These are phyloP conservation scores for Zea mays DNA, from an alignment of 176 grass and related monocot genomes.

Conservation along the genomic window Zm-B73-REFERENCE-NAM-5.0 NC_050104.1:158363501-158364000, in stretches of 20 bases:
- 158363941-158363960: conserved; percentile 95
- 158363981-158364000: conserved; percentile 94
- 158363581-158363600: conserved; percentile 85
- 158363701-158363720: conserved; percentile 97
- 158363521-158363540: conserved; percentile 98
- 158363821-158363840: conserved; percentile 62
- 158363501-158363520: conserved; percentile 99
- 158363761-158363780: conserved; percentile 97
- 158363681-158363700: conserved; percentile 87
- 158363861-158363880: conserved; percentile 66
- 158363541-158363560: conserved; percentile 85
- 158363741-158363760: conserved; percentile 94
- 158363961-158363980: conserved; percentile 97
- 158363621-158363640: conserved; percentile 85
- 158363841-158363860: conserved; percentile 63
- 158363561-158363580: conserved; percentile 87
- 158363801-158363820: conserved; percentile 72
- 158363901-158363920: conserved; percentile 81
- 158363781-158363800: conserved; percentile 97
- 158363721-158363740: conserved; percentile 92
- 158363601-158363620: conserved; percentile 85
- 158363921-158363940: conserved; percentile 79
- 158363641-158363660: conserved; percentile 96
- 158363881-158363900: conserved; percentile 55
- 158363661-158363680: conserved; percentile 94